phyloP scores from a whole-genome alignment of 2,329 filamentous ascomycete genomes.

The Hypoxylon sp. region DNA sequence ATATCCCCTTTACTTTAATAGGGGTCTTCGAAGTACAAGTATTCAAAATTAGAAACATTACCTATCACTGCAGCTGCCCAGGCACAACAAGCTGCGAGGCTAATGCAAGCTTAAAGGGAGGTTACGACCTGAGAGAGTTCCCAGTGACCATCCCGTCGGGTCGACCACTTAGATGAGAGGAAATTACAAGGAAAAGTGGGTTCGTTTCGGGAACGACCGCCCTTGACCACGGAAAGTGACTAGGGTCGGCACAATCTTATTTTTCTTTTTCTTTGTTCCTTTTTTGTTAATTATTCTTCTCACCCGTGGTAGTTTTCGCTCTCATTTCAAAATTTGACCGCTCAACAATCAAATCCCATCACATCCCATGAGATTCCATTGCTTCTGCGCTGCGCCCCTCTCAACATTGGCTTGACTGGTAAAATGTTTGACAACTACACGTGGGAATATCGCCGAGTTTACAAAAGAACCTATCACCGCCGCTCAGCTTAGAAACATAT shows the following conservation, averaged over 20 bases:
- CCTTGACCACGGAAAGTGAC: constrained; percentile 21
- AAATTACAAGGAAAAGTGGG: constrained; percentile 34
- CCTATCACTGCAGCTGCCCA: constrained; percentile 40
- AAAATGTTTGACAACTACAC: constrained; percentile 22
- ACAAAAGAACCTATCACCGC: constrained; percentile 29
- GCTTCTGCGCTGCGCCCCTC: constrained; percentile 32
- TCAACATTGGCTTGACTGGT: constrained; percentile 21
- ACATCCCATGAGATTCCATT: constrained; percentile 36
- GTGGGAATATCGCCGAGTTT: constrained; percentile 32
- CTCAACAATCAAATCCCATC: constrained; percentile 19
- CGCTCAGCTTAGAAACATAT: constrained; percentile 27
- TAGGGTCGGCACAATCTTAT: constrained; percentile 27
- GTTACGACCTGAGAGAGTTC: constrained; percentile 40
- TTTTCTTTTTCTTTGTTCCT: constrained; percentile 12
- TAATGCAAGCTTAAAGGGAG: constrained; percentile 48
- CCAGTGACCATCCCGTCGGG: constrained; percentile 49
- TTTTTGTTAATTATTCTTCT: constrained; percentile 14
- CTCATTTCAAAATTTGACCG: constrained; percentile 29
- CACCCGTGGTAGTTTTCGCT: constrained; percentile 2
- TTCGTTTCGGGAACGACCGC: constrained; percentile 43
- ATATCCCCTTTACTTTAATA: constrained; percentile 18
- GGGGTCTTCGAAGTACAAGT: constrained; percentile 23
- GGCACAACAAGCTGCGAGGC: constrained; percentile 42
- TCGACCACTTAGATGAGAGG: constrained; percentile 40
- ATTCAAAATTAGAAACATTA: constrained; percentile 37